These are phyloP conservation scores for Paracoccidioides lutzii DNA, from an alignment of 2,329 filamentous ascomycete genomes.

Conservation along the genomic window DNA sequence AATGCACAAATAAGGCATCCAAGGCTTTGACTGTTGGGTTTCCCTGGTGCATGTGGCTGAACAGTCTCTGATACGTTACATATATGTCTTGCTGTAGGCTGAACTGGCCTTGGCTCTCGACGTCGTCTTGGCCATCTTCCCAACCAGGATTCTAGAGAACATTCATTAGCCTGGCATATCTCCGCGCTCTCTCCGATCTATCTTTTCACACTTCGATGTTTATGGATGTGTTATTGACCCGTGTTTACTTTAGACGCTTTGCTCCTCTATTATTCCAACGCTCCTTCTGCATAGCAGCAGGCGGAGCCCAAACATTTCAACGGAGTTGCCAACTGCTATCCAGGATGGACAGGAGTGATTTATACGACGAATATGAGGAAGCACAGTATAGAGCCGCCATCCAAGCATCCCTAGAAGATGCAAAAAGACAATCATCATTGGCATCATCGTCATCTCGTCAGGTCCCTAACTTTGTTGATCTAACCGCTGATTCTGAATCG, in stretches of 20 bases:
- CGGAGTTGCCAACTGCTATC: not conserved
- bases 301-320: not conserved
- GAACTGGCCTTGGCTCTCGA: too few relatives aligned
- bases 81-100: too few relatives aligned
- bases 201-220: not conserved
- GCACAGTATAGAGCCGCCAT: not conserved
- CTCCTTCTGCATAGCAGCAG: not conserved
- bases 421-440: not conserved
- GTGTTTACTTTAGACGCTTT: not conserved
- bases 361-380: not conserved
- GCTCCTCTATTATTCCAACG: not conserved
- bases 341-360: not conserved
- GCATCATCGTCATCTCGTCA: not conserved
- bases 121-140: too few relatives aligned
- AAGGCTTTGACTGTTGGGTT: too few relatives aligned
- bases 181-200: not conserved
- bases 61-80: too few relatives aligned
- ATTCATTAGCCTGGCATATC: too few relatives aligned
- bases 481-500: slow-evolving; percentile 1
- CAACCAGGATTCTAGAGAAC: too few relatives aligned
- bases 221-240: not conserved
- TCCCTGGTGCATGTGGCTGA: too few relatives aligned
- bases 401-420: not conserved
- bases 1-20: too few relatives aligned
- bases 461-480: not conserved